Percentiles rank a stretch among this genome's conserved stretches.
Conservation (phyloP, 495 filamentous ascomycete genomes). For the Annulohypoxylon moriforme region DNA sequence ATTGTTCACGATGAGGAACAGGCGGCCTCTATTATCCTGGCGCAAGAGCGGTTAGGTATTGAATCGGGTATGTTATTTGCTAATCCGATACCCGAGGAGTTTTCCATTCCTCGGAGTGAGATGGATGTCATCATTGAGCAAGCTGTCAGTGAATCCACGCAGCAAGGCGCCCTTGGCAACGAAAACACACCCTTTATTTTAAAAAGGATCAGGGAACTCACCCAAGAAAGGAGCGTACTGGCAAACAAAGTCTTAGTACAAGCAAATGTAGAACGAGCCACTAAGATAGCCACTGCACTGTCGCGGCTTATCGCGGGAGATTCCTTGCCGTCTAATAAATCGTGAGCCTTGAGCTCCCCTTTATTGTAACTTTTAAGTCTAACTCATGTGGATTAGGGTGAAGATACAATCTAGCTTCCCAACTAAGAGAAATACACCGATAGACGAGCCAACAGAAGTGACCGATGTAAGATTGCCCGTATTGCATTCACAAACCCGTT, state of each 20-base stretch:
- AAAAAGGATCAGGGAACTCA: conserved; percentile 81
- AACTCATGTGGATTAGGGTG: conserved; percentile 40
- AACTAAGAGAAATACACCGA: conserved; percentile 23
- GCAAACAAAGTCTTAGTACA: conserved; percentile 84
- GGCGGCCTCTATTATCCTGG: conserved; percentile 81
- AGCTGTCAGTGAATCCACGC: conserved; percentile 77
- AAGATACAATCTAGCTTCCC: conserved; percentile 18
- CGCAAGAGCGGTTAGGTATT: conserved; percentile 69
- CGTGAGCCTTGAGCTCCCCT: conserved; percentile 44
- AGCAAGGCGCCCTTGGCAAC: conserved; percentile 75
- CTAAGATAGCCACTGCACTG: conserved; percentile 81
- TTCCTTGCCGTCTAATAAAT: conserved; percentile 28
- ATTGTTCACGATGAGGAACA: conserved; percentile 78
- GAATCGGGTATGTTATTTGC: conserved; percentile 84
- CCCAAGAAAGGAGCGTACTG: conserved; percentile 72
- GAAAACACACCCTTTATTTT: conserved; percentile 92
- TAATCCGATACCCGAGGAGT: conserved; percentile 82
- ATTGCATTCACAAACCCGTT: conserved; percentile 7
- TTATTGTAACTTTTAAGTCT: conserved; percentile 21
- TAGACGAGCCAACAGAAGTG: conserved; percentile 23
- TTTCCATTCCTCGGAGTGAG: conserved; percentile 74
- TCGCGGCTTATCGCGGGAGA: conserved; percentile 62
- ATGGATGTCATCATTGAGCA: conserved; percentile 80
- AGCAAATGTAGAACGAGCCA: conserved; percentile 82
- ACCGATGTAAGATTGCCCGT: conserved; percentile 40